Evolutionary conservation across 306 rosid genomes (phyloP), one percentile per base, ranked within the genome.

Genomic region (Prunus kanzakura): DNA sequence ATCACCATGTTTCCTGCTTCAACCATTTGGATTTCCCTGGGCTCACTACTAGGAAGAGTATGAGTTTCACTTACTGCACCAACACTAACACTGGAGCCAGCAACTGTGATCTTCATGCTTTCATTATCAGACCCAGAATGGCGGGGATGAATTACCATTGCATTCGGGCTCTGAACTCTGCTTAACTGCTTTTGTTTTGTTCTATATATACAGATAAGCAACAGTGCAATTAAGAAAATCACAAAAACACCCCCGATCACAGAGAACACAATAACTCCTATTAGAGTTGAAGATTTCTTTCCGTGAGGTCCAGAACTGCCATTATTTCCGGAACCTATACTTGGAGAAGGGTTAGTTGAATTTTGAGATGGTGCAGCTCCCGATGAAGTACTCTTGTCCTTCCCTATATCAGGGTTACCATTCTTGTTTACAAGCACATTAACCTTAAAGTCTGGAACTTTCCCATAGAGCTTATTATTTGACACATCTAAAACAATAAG

Each of bases 1-100:
- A 93, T 94, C 75, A 94, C 91, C 98, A 93, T 89, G 82, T 91
- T 93, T 61, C 98, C 98, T 8, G 96, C 85, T 77, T 93, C 98
- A 71, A 87, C 93, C 96, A 93, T 89, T 71, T 93, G 98, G 69
- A 93, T 87, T 68, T 89, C 96, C n/a, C 89, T 89, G 41, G 83
- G 49, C 78, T 93, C 95, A 71, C 87, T 82, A 55, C 88, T 29
- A 1, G 88, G 86, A 11, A 82, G 22, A 1, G 94, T 80, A 11
- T 82, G 93, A 2, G 87, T 71, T 74, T 91, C 98, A 72, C 93
- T 89, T 50, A 79, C 71, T 3, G 88, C 87, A 41, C 97, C 98
- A 64, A 88, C 93, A 75, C 93, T 88, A 47, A 91, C 97, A 87
- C 96, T 89, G 2, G 97, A 91, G 43, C 97, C 97, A 8, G 96